These are phyloP conservation scores for Collybia mongolica DNA, from an alignment of 768 basidiomycete genomes.

Conservation along the genomic window DNA sequence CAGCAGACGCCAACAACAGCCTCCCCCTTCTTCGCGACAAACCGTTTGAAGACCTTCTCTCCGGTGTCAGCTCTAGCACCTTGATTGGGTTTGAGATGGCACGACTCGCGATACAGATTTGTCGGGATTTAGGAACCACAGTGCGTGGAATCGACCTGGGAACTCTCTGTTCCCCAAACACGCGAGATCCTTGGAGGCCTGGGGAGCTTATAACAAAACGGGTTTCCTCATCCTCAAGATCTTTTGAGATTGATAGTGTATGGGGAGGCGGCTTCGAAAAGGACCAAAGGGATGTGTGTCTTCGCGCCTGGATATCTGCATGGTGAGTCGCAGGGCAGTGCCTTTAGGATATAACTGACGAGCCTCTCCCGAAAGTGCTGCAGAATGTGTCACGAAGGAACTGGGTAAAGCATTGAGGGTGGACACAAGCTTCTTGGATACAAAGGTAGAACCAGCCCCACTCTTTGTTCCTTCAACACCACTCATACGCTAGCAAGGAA, in stretches of 20 bases:
- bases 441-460: constrained; percentile 14
- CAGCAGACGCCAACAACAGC: neutral
- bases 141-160: constrained; percentile 38
- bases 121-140: constrained; percentile 20
- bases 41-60: constrained; percentile 15
- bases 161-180: constrained; percentile 19
- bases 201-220: constrained; percentile 20
- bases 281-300: constrained; percentile 22
- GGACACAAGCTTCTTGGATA: constrained; percentile 17
- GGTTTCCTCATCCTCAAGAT: constrained; percentile 11
- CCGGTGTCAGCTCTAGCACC: constrained; percentile 2
- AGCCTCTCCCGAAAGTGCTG: constrained; percentile 18
- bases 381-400: constrained; percentile 5
- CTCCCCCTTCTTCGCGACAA: constrained; percentile 7
- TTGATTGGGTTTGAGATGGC: constrained; percentile 38
- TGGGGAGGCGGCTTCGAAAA: constrained; percentile 25
- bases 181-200: constrained; percentile 20
- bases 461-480: neutral
- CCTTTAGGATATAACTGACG: neutral
- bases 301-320: constrained; percentile 40
- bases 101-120: constrained; percentile 28
- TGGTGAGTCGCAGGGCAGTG: constrained; percentile 18
- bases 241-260: constrained; percentile 20
- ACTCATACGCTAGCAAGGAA: constrained; percentile 21
- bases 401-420: constrained; percentile 11